Base-by-base conservation (phyloP, 805 yeast genomes). In the Metahyphopichia silvanorum region DNA sequence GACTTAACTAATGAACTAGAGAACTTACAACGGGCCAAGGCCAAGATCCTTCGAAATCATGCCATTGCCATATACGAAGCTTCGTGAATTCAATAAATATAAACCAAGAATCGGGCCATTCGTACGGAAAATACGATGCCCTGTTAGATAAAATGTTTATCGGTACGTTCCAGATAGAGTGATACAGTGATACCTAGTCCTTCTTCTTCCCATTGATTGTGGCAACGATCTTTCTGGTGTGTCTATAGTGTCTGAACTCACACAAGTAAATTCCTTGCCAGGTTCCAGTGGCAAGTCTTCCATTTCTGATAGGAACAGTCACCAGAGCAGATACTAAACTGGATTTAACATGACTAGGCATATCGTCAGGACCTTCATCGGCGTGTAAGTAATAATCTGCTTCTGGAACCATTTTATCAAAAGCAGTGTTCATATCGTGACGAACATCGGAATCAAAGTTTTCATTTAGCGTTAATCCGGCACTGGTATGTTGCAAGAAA, bases 241-340 rank as follows among this genome's bases (percentile, higher is more conserved):
- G 91, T 44, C 63, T 59, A 53, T 76, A 71, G 28, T 67, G 66
- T 46, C 94, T 69, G 57, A 86, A 85, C 53, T 85, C 94, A 48
- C 84, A 66, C 31, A 82, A 63, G 68, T 83, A 85, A 25, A 86
- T 71, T 0, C 93, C 94, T 52, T 85, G 94, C 94, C 94, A 86
- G 0, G 93, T 85, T 2, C 94, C 94, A 0, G 80, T 68, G 1
- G 79, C 81, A 34, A 85, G 59, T 21, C 65, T 53, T 1, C 94
- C 94, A 46, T 83, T 74, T 15, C 69, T 52, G 30, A 85, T 83
- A 2, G 94, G 94, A 26, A 85, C 76, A 3, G 75, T 65, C 17
- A 85, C 59, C 3, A 77, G 67, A 6, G 77, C 81, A 13, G 94
- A 93, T 7, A 81, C 70, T 29, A 76, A 56, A 43, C 37, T 33